Evolutionary conservation across 1,139 yeast genomes (phyloP), one percentile per base, ranked within the genome.

Genomic region (Nakaseomyces kungkrabaensis): DNA sequence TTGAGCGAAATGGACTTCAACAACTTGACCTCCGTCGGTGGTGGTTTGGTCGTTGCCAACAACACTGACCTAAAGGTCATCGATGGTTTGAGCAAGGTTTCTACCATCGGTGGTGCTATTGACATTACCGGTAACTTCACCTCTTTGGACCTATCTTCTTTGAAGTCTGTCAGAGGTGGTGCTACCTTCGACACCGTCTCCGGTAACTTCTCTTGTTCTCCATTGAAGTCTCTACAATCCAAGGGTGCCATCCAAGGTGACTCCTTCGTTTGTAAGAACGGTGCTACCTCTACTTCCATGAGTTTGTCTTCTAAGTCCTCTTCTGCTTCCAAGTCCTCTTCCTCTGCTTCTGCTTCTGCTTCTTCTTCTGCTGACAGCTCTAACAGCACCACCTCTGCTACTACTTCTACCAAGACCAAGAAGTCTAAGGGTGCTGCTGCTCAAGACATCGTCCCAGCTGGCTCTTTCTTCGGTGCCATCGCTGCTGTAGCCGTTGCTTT

Each of bases 211-310:
- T 79, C 87, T 72, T 92, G 98, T 80, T 69, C 75, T 57, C 75
- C 78, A 52, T 87, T 89, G 77, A 78, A 83, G 71, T 67, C 70
- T 53, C 76, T 83, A 69, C 78, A 82, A 74, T 71, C 73, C 65
- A 76, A 78, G 62, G 92, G 95, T 72, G 85, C 78, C 68, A 80
- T 90, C 69, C 87, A 81, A 73, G 97, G 97, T 79, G 89, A 87
- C 77, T 76, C 80, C 63, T 89, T 80, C 76, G 79, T 76, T 63
- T 90, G 97, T 78, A 78, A 80, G 72, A 89, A 83, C 70, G 81
- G 79, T 65, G 74, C 77, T 51, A 69, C 76, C 51, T 76, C 84
- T 49, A 74, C 82, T 56, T 78, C 85, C 48, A 74, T 69, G 63
- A 62, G 68, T 48, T 55, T 68, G 56, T 66, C 76, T 49, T 64